Evolutionary conservation across 2,329 filamentous ascomycete species (phyloP).

Genomic region (Thelonectria discophora): DNA sequence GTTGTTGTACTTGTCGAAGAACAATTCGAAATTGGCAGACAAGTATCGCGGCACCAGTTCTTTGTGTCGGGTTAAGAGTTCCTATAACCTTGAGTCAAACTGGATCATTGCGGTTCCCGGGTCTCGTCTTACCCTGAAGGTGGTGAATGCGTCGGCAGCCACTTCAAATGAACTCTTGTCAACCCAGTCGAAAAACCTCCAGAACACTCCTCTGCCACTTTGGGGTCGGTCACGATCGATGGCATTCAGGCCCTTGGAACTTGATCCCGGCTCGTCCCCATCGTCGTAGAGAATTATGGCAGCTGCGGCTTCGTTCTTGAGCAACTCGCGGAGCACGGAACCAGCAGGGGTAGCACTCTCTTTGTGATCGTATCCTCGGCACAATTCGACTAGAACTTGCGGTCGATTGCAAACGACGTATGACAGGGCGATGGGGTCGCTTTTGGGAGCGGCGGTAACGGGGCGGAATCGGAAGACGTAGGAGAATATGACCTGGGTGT

Average conservation of each 20-base stretch:
- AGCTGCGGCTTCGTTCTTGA: slow-evolving; percentile 89
- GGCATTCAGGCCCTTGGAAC: slow-evolving; percentile 76
- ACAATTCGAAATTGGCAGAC: slow-evolving; percentile 87
- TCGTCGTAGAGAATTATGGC: slow-evolving; percentile 95
- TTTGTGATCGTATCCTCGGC: slow-evolving; percentile 87
- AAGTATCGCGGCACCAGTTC: slow-evolving; percentile 88
- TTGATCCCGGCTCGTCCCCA: slow-evolving; percentile 74
- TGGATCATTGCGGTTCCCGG: neutral
- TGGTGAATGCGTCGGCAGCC: slow-evolving; percentile 96
- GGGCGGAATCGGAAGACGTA: slow-evolving; percentile 92
- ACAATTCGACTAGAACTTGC: slow-evolving; percentile 87
- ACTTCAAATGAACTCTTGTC: slow-evolving; percentile 97
- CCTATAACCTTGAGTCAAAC: slow-evolving; percentile 60
- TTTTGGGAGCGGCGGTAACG: slow-evolving; percentile 69
- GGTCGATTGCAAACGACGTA: slow-evolving; percentile 89
- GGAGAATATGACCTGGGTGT: slow-evolving; percentile 94
- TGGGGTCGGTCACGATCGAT: slow-evolving; percentile 81
- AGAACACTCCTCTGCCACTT: slow-evolving; percentile 87
- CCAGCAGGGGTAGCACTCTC: slow-evolving; percentile 93
- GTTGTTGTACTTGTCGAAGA: slow-evolving; percentile 91
- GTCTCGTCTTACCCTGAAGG: slow-evolving; percentile 76
- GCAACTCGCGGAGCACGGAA: slow-evolving; percentile 85
- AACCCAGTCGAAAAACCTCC: slow-evolving; percentile 97
- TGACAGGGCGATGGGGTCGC: slow-evolving; percentile 84
- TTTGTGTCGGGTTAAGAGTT: slow-evolving; percentile 95